Conservation (phyloP, 306 rosid species). For the peach (Prunus persica) region Prunus_persica_NCBIv2 NC_034011.1:10968001-10968500, state of each 20-base stretch:
- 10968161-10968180: not conserved
- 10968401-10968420: too few relatives aligned
- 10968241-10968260: not conserved
- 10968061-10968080: not conserved
- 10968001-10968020: not conserved
- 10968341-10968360: too few relatives aligned
- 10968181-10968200: not conserved
- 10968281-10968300: too few relatives aligned
- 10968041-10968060: not conserved
- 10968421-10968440: too few relatives aligned
- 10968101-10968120: not conserved
- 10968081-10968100: not conserved
- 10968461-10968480: too few relatives aligned
- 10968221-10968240: not conserved
- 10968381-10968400: too few relatives aligned
- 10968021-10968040: not conserved
- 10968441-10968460: too few relatives aligned
- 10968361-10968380: too few relatives aligned
- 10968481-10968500: too few relatives aligned
- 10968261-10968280: too few relatives aligned
- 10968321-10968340: too few relatives aligned
- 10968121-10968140: not conserved
- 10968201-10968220: not conserved
- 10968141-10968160: not conserved
- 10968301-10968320: not conserved